Conservation (phyloP, 2,329 filamentous ascomycete genomes). For the Geoglossum cookeanum region DNA sequence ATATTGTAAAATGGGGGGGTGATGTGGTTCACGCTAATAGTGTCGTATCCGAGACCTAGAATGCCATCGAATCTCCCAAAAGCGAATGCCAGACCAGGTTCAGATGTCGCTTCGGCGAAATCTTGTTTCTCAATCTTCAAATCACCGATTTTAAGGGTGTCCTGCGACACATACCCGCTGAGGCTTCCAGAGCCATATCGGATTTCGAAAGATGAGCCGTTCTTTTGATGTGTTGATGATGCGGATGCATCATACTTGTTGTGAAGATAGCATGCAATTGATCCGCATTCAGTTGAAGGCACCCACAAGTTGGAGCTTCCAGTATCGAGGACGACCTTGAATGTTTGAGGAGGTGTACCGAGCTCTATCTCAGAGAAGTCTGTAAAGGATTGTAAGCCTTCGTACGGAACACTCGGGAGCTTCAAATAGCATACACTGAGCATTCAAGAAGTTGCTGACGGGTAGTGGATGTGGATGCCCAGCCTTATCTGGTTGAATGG, state of each 20-base stretch:
- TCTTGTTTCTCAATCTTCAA: constrained; percentile 73
- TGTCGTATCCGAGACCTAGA: constrained; percentile 81
- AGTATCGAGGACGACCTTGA: constrained; percentile 98
- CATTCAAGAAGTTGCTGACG: constrained; percentile 94
- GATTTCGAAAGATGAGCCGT: constrained; percentile 83
- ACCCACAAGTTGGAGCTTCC: constrained; percentile 99
- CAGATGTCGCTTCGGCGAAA: constrained; percentile 88
- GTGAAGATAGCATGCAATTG: constrained; percentile 96
- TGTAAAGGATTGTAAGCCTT: constrained; percentile 18
- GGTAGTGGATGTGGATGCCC: constrained; percentile 72
- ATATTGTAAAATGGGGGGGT: constrained; percentile 93
- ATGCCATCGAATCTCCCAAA: constrained; percentile 97
- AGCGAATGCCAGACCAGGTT: constrained; percentile 92
- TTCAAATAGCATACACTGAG: constrained; percentile 55
- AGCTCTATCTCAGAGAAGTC: constrained; percentile 95
- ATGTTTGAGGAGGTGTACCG: constrained; percentile 77
- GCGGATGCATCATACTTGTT: constrained; percentile 82
- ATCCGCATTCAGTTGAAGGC: constrained; percentile 71
- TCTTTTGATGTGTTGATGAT: constrained; percentile 84
- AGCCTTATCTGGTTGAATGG: constrained; percentile 42
- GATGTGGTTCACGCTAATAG: constrained; percentile 91
- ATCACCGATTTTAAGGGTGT: constrained; percentile 73
- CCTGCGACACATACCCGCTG: constrained; percentile 83
- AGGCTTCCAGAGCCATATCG: constrained; percentile 88
- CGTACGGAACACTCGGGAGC: neutral